Conservation (phyloP, 176 grass and related monocot species). For the Chloris gayana region DNA sequence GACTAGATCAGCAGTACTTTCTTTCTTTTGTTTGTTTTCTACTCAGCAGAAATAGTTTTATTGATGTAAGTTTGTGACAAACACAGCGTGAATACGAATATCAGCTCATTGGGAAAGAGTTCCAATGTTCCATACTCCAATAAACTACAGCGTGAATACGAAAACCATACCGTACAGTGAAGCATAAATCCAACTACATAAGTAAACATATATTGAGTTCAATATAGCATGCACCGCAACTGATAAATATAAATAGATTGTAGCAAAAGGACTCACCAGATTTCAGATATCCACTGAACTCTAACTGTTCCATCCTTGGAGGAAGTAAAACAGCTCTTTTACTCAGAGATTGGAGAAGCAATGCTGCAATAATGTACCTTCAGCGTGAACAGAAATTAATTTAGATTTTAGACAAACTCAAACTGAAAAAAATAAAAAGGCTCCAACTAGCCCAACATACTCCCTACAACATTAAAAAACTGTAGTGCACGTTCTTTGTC, state of each 20-base stretch:
- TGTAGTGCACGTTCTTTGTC: not conserved
- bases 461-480: not conserved
- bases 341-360: conserved; percentile 82
- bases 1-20: too few species aligned
- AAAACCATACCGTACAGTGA: conserved; percentile 7
- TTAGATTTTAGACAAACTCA: conserved; percentile 39
- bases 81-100: too few species aligned
- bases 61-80: not conserved
- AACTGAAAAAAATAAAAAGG: conserved; percentile 9
- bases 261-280: conserved; percentile 59
- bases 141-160: not conserved
- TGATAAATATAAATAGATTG: conserved; percentile 10
- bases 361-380: conserved; percentile 77
- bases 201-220: conserved; percentile 8
- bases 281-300: conserved; percentile 90
- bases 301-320: conserved; percentile 77
- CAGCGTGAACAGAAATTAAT: not conserved
- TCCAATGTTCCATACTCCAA: not conserved
- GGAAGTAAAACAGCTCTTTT: conserved; percentile 83
- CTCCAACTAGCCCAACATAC: not conserved
- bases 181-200: not conserved
- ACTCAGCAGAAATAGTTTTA: conserved; percentile 8
- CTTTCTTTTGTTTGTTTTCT: too few species aligned
- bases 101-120: not conserved
- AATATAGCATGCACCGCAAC: conserved; percentile 15